A percentile compares a stretch with the other conserved stretches of the same genome.
These are phyloP conservation scores for Silybum marianum DNA, from an alignment of 129 eudicot species.

Conservation along the genomic window DNA sequence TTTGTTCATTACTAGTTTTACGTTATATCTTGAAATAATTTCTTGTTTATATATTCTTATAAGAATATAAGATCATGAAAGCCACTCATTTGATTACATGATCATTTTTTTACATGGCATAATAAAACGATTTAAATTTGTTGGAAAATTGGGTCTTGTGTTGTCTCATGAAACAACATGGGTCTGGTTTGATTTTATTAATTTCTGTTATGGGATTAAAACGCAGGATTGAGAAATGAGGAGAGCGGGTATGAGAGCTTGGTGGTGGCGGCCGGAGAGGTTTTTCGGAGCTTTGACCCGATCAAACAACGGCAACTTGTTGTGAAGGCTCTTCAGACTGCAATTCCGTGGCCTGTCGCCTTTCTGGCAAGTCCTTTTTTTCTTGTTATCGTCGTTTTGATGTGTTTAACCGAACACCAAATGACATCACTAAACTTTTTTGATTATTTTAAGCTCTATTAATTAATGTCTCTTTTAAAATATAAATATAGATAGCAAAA, in stretches of 20 bases:
- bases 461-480: not conserved
- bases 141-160: not conserved
- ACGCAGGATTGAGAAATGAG: conserved; percentile 46
- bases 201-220: not conserved
- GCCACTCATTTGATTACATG: not conserved
- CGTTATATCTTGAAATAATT: not conserved
- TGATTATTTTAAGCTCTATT: not conserved
- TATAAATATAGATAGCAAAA: no score
- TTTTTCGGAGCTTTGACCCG: conserved; percentile 41
- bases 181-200: not conserved
- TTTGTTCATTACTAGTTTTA: conserved; percentile 16
- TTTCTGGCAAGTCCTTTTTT: conserved; percentile 51
- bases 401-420: not conserved
- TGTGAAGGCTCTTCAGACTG: conserved; percentile 53
- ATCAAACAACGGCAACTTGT: conserved; percentile 54
- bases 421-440: not conserved
- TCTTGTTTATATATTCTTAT: not conserved
- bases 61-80: not conserved
- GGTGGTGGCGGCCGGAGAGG: conserved; percentile 56
- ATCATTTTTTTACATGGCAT: not conserved
- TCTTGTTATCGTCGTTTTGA: conserved; percentile 9
- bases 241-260: conserved; percentile 77
- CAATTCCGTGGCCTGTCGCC: conserved; percentile 61
- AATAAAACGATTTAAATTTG: not conserved
- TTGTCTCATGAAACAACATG: not conserved